These are phyloP conservation scores for Neckera pumila DNA, from an alignment of 225 moss, liverwort and hornwort genomes.

Conservation along the genomic window DNA sequence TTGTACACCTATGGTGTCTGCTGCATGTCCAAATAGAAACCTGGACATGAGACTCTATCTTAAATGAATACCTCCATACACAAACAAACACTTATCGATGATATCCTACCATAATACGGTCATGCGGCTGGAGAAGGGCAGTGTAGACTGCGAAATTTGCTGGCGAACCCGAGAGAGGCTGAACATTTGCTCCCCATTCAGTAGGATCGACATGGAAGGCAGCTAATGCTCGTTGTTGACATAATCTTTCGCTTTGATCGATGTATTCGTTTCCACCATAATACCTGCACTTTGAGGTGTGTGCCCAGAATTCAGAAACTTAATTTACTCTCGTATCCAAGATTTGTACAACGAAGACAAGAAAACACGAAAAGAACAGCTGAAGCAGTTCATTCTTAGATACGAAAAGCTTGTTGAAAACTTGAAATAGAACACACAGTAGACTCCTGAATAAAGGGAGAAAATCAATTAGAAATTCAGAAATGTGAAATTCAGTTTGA, in stretches of 20 bases:
- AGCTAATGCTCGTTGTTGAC: constrained; percentile 65
- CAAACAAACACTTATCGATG: background rate
- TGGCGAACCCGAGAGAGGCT: constrained; percentile 77
- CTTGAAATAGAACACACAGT: background rate
- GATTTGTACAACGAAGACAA: background rate
- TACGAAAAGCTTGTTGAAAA: background rate
- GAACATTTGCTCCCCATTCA: constrained; percentile 83
- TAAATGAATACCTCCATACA: background rate
- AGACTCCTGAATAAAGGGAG: background rate
- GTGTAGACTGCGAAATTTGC: constrained; percentile 82
- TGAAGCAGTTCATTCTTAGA: background rate
- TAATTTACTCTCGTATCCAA: background rate
- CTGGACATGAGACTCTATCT: background rate
- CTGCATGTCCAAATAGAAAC: background rate
- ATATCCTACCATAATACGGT: constrained; percentile 67
- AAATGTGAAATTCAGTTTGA: background rate
- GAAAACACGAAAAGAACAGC: background rate
- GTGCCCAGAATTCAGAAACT: background rate
- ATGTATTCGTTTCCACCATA: constrained; percentile 89
- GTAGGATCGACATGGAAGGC: constrained; percentile 56
- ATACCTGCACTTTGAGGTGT: constrained; percentile 28
- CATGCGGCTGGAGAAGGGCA: constrained; percentile 80
- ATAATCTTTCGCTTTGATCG: constrained; percentile 64
- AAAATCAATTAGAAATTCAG: background rate
- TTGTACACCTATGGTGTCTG: background rate